Evolutionary conservation across 305 asterid species (phyloP).

Genomic region (Solanum hybrid): DNA sequence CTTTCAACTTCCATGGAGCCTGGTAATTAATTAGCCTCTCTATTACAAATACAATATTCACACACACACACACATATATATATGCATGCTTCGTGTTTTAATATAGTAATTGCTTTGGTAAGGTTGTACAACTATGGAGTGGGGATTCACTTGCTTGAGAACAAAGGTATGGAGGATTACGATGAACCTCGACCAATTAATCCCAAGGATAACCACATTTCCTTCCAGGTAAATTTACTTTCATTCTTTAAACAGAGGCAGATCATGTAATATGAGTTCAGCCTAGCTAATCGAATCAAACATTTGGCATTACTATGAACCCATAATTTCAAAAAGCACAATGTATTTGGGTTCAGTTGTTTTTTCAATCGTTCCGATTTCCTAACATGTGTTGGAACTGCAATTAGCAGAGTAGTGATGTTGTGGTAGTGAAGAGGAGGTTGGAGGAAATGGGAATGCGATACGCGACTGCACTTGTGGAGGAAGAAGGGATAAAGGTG

Average conservation of each 20-base stretch:
- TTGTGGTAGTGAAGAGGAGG: slow-evolving; percentile 20
- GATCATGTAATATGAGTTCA: not conserved
- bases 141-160: slow-evolving; percentile 33
- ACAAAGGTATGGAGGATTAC: slow-evolving; percentile 4
- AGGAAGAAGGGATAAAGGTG: slow-evolving; percentile 26
- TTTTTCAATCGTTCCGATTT: not conserved
- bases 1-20: slow-evolving; percentile 27
- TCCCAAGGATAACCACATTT: slow-evolving; percentile 33
- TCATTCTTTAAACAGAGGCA: not conserved
- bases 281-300: not conserved
- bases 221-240: slow-evolving; percentile 22
- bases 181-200: slow-evolving; percentile 20
- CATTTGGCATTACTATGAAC: not conserved
- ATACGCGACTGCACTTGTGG: slow-evolving; percentile 19
- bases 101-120: not conserved
- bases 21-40: slow-evolving; percentile 9
- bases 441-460: slow-evolving; percentile 26
- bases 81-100: not conserved
- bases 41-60: not conserved
- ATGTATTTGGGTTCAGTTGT: not conserved
- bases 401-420: slow-evolving; percentile 16
- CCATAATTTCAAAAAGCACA: not conserved
- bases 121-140: slow-evolving; percentile 36
- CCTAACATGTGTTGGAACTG: not conserved
- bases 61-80: too few relatives aligned